A percentile compares a stretch with the other conserved stretches of the same genome.
Conservation (phyloP, 2,329 filamentous ascomycete genomes). For the Aspergillus sp. region DNA sequence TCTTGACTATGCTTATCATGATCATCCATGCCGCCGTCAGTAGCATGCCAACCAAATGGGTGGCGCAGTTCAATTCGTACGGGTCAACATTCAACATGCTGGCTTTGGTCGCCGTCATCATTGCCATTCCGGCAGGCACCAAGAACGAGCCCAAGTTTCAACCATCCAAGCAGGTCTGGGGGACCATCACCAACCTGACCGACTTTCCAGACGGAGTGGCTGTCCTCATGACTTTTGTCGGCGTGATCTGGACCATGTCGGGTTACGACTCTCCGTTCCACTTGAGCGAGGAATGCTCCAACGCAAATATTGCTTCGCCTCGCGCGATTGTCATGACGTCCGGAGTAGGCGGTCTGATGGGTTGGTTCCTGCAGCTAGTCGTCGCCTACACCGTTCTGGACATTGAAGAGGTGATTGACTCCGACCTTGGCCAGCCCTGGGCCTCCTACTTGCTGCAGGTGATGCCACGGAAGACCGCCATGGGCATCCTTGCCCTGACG, state of each 20-base stretch:
- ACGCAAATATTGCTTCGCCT: slow-evolving; percentile 68
- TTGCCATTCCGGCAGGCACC: slow-evolving; percentile 65
- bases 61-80: slow-evolving; percentile 68
- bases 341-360: slow-evolving; percentile 63
- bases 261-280: slow-evolving; percentile 71
- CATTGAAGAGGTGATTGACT: slow-evolving; percentile 58
- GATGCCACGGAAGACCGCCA: slow-evolving; percentile 58
- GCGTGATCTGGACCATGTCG: slow-evolving; percentile 68
- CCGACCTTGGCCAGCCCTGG: slow-evolving; percentile 67
- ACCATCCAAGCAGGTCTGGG: slow-evolving; percentile 61
- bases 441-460: slow-evolving; percentile 68
- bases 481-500: slow-evolving; percentile 64
- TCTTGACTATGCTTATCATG: slow-evolving; percentile 67
- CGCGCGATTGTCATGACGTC: slow-evolving; percentile 71
- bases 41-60: slow-evolving; percentile 69
- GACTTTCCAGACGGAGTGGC: slow-evolving; percentile 67
- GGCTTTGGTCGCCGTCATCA: slow-evolving; percentile 64
- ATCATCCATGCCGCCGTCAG: slow-evolving; percentile 66
- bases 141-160: slow-evolving; percentile 60
- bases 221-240: slow-evolving; percentile 70
- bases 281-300: slow-evolving; percentile 72
- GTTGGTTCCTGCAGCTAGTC: slow-evolving; percentile 72
- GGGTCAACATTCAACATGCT: slow-evolving; percentile 71
- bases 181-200: slow-evolving; percentile 64
- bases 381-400: slow-evolving; percentile 70